Evolutionary conservation across 805 yeast genomes (phyloP).

Genomic region (Metschnikowia picachoensis): DNA sequence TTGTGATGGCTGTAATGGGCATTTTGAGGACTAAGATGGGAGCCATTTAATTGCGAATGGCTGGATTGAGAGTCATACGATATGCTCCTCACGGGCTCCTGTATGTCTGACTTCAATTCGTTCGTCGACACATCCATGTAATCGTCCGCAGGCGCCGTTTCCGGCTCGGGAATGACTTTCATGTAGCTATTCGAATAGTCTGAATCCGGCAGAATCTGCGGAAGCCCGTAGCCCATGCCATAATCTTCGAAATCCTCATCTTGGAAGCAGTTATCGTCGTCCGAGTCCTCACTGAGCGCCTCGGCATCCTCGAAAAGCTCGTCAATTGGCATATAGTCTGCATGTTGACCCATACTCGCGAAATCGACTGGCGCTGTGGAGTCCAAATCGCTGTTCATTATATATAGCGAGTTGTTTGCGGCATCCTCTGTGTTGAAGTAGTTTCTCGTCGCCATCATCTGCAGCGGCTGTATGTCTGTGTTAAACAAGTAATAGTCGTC

Average conservation of each 20-base stretch:
- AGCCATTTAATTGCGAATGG: background rate
- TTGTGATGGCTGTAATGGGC: slow-evolving; percentile 10
- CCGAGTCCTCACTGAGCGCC: slow-evolving; percentile 38
- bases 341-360: slow-evolving; percentile 25
- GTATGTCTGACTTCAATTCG: background rate
- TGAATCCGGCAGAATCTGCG: slow-evolving; percentile 4
- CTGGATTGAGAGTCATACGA: too few species aligned
- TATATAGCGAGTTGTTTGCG: slow-evolving; percentile 27
- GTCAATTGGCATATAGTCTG: slow-evolving; percentile 30
- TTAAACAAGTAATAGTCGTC: slow-evolving; percentile 38
- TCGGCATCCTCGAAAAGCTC: slow-evolving; percentile 42
- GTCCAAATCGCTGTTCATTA: slow-evolving; percentile 15
- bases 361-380: slow-evolving; percentile 4
- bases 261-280: slow-evolving; percentile 36
- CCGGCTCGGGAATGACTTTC: slow-evolving; percentile 5
- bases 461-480: slow-evolving; percentile 41
- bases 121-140: slow-evolving; percentile 2
- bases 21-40: background rate
- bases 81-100: too few species aligned
- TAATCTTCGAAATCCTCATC: slow-evolving; percentile 21
- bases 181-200: slow-evolving; percentile 3
- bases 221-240: slow-evolving; percentile 14
- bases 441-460: slow-evolving; percentile 25
- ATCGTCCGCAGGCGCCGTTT: slow-evolving; percentile 5
- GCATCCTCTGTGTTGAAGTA: slow-evolving; percentile 24